Conservation (phyloP, 106 monocot genomes). For the Narthecium ossifragum region DNA sequence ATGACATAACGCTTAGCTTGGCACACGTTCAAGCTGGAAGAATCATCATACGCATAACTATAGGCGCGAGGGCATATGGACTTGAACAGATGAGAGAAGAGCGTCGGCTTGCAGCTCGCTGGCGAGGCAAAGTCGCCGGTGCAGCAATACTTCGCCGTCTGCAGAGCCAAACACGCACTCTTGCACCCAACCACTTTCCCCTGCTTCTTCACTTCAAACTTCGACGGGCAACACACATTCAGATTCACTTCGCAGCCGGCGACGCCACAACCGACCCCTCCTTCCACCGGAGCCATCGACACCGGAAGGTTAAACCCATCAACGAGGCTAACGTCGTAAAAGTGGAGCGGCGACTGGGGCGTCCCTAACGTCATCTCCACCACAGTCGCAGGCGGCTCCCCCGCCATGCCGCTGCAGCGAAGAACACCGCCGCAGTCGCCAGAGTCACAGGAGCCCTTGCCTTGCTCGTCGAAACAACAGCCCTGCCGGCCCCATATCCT, state of each 20-base stretch:
- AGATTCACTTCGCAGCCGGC: conserved; percentile 57
- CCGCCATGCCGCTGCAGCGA: conserved; percentile 43
- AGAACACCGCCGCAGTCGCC: conserved; percentile 59
- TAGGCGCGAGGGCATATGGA: conserved; percentile 38
- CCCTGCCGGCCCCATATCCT: conserved; percentile 58
- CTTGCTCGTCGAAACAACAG: conserved; percentile 38
- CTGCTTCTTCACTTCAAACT: conserved; percentile 32
- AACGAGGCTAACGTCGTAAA: conserved; percentile 73
- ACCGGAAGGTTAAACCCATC: conserved; percentile 76
- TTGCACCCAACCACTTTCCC: conserved; percentile 54
- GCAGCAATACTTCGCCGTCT: conserved; percentile 42
- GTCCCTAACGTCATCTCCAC: conserved; percentile 74
- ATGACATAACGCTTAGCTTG: conserved; percentile 51
- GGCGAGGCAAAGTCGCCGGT: conserved; percentile 32
- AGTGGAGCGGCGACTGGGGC: conserved; percentile 35
- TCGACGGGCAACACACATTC: conserved; percentile 58
- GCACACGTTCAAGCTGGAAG: conserved; percentile 43
- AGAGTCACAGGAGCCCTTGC: conserved; percentile 44
- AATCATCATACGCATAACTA: conserved; percentile 60
- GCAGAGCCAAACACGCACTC: conserved; percentile 51
- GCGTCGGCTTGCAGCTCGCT: conserved; percentile 33
- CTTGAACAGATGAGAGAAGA: conserved; percentile 45
- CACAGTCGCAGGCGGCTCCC: conserved; percentile 52
- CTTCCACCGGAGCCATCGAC: conserved; percentile 38
- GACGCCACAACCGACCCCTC: conserved; percentile 53